A percentile compares a stretch with the other conserved stretches of the same genome.
These are phyloP conservation scores for Scedosporium boydii DNA, from an alignment of 2,329 filamentous ascomycete species.

Conservation along the genomic window DNA sequence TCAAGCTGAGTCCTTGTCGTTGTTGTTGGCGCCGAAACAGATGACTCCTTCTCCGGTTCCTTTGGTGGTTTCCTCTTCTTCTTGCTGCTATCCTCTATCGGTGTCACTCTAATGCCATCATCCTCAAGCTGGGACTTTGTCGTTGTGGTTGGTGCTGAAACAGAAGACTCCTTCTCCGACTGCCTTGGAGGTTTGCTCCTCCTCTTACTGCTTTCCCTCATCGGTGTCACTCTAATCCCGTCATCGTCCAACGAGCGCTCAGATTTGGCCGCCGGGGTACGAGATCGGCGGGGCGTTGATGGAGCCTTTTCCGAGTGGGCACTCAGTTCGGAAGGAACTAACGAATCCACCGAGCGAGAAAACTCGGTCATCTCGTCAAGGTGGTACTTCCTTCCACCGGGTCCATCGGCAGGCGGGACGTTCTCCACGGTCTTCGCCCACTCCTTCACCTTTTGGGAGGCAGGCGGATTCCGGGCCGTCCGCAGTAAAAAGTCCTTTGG, in stretches of 20 bases:
- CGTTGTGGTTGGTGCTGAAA: slow-evolving; percentile 1
- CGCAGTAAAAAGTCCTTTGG: slow-evolving; percentile 49
- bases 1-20: slow-evolving; percentile 4
- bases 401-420: slow-evolving; percentile 2
- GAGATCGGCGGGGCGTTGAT: slow-evolving; percentile 15
- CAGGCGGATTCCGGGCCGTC: slow-evolving; percentile 42
- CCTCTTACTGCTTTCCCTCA: slow-evolving; percentile 8
- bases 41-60: neutral
- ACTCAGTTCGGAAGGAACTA: neutral
- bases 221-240: slow-evolving; percentile 25
- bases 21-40: slow-evolving; percentile 2
- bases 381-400: neutral
- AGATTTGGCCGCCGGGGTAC: slow-evolving; percentile 8
- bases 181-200: neutral
- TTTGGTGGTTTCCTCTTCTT: neutral
- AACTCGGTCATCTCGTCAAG: neutral
- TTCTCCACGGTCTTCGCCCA: slow-evolving; percentile 49
- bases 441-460: slow-evolving; percentile 50
- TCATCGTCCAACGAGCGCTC: slow-evolving; percentile 14
- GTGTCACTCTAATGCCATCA: slow-evolving; percentile 31
- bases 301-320: neutral
- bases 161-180: neutral
- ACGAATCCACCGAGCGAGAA: neutral
- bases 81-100: slow-evolving; percentile 13
- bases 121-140: slow-evolving; percentile 13